Evolutionary conservation across 2,329 filamentous ascomycete species (phyloP).

Genomic region (Microdochium bolleyi): DNA sequence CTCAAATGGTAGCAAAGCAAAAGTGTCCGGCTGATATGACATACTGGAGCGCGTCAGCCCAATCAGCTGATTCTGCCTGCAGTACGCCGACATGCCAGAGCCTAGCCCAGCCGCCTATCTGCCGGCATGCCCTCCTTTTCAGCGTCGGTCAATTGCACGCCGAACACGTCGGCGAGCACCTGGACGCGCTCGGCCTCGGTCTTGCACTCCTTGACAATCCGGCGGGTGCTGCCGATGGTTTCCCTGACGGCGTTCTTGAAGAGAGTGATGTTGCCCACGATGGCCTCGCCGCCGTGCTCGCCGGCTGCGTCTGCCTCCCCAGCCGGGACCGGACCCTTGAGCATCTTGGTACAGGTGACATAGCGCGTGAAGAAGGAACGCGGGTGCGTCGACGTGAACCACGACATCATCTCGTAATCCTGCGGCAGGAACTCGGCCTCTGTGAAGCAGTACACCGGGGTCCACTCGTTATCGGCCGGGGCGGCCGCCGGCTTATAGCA

Average conservation of each 20-base stretch:
- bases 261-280: background rate
- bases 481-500: background rate
- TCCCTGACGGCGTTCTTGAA: background rate
- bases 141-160: background rate
- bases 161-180: background rate
- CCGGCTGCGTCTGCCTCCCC: too few species aligned
- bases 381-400: background rate
- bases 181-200: background rate
- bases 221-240: background rate
- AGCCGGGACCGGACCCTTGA: background rate
- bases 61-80: too few species aligned
- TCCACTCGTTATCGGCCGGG: background rate
- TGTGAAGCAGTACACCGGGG: background rate
- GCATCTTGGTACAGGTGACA: background rate
- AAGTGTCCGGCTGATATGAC: too few species aligned
- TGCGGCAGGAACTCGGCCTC: conserved; percentile 2
- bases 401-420: conserved; percentile 1
- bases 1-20: too few species aligned
- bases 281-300: background rate
- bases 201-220: background rate
- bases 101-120: background rate
- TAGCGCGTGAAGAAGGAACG: conserved; percentile 1
- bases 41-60: too few species aligned
- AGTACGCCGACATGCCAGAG: too few species aligned
- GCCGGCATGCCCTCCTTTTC: background rate